These are phyloP conservation scores for Floccularia luteovirens DNA, from an alignment of 768 basidiomycete species.

Conservation along the genomic window DNA sequence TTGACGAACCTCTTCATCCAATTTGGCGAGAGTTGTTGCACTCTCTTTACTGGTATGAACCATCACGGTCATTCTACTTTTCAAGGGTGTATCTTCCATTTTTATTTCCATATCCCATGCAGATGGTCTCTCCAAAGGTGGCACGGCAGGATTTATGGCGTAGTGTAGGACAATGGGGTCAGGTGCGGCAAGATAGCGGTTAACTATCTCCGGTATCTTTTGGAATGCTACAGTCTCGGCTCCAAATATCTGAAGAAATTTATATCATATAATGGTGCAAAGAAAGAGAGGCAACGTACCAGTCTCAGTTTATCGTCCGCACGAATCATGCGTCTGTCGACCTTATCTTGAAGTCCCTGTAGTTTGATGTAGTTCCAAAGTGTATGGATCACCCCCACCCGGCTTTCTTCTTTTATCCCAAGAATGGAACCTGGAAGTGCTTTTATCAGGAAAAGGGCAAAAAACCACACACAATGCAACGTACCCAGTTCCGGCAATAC, in stretches of 20 bases:
- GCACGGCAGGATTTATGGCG: constrained; percentile 50
- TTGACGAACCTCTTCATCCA: constrained; percentile 81
- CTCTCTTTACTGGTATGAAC: constrained; percentile 66
- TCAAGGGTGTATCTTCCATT: constrained; percentile 71
- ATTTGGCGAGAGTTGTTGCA: constrained; percentile 51
- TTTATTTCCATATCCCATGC: constrained; percentile 90
- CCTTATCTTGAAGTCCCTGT: constrained; percentile 76
- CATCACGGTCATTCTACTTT: constrained; percentile 70
- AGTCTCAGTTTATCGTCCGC: constrained; percentile 61
- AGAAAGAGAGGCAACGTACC: constrained; percentile 26
- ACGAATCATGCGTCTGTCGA: constrained; percentile 62
- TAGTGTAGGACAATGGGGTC: constrained; percentile 83
- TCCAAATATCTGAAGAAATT: constrained; percentile 51
- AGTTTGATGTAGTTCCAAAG: constrained; percentile 93
- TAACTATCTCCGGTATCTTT: constrained; percentile 77
- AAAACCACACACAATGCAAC: constrained; percentile 6
- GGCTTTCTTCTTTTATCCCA: constrained; percentile 79
- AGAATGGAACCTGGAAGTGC: constrained; percentile 45
- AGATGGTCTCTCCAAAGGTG: constrained; percentile 61
- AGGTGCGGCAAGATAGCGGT: constrained; percentile 67
- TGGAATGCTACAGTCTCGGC: constrained; percentile 68
- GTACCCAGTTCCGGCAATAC: constrained; percentile 69
- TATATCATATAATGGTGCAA: not conserved
- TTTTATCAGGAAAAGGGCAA: constrained; percentile 3
- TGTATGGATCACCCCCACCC: constrained; percentile 71